Evolutionary conservation across 2,329 filamentous ascomycete species (phyloP).

Genomic region (Aspergillus sp.): DNA sequence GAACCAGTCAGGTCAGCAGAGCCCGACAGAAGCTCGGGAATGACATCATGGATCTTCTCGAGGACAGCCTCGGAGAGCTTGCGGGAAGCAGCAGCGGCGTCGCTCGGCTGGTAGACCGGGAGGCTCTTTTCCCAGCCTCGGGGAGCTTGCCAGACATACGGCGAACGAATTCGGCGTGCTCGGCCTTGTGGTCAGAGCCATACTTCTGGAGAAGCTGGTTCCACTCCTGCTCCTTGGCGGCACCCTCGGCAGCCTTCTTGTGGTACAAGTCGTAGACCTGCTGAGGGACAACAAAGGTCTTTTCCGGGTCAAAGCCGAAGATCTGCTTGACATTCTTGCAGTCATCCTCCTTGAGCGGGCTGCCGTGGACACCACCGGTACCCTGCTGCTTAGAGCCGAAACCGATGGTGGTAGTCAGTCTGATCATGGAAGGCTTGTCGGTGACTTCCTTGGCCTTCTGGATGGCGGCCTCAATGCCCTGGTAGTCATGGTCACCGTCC

Average conservation of each 20-base stretch:
- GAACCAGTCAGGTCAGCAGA: conserved; percentile 97
- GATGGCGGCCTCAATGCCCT: conserved; percentile 79
- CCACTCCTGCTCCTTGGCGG: conserved; percentile 88
- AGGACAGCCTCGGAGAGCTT: conserved; percentile 95
- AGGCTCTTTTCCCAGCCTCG: conserved; percentile 90
- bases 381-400: conserved; percentile 90
- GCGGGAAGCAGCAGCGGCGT: conserved; percentile 78
- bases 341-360: conserved; percentile 89
- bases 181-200: conserved; percentile 62
- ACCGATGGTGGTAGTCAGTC: conserved; percentile 94
- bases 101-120: conserved; percentile 78
- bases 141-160: conserved; percentile 76
- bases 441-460: conserved; percentile 75
- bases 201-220: conserved; percentile 89
- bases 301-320: conserved; percentile 91
- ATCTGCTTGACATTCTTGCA: conserved; percentile 86
- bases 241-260: conserved; percentile 77
- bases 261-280: conserved; percentile 86
- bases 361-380: conserved; percentile 91
- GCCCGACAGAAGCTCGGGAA: conserved; percentile 90
- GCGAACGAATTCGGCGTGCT: conserved; percentile 72
- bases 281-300: conserved; percentile 88
- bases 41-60: conserved; percentile 67
- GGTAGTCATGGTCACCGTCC: conserved; percentile 82
- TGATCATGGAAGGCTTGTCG: conserved; percentile 95